phyloP scores from a whole-genome alignment of 208 protist genomes.

The Blechomonas ayalai region DNA sequence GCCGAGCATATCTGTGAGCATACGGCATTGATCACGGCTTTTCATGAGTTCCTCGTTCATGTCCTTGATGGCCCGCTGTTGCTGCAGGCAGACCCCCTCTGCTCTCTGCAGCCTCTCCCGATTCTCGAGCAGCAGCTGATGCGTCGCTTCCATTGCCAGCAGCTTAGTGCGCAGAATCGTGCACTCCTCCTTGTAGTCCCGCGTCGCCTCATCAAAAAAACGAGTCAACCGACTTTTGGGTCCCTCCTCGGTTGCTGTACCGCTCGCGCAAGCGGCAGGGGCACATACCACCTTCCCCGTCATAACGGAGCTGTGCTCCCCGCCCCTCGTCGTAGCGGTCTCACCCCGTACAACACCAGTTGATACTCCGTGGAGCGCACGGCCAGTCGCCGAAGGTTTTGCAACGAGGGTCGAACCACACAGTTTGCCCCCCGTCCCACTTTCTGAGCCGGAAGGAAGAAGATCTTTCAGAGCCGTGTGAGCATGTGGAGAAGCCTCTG shows the following conservation, averaged over 20 bases:
- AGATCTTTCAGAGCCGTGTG: conserved; percentile 4
- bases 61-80: too few species aligned
- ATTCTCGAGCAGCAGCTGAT: conserved; percentile 3
- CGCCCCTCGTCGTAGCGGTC: neutral
- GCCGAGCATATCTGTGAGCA: too few species aligned
- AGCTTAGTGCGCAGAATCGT: conserved; percentile 6
- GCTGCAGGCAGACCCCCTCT: neutral
- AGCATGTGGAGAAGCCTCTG: conserved; percentile 7
- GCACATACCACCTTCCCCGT: conserved; percentile 9
- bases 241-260: neutral
- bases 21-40: too few species aligned
- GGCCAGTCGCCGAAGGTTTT: too few species aligned
- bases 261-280: too few species aligned
- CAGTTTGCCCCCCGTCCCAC: too few species aligned
- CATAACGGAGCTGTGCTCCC: neutral
- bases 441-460: too few species aligned
- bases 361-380: too few species aligned
- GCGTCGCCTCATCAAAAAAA: conserved; percentile 11
- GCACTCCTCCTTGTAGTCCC: conserved; percentile 24
- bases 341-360: neutral
- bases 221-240: conserved; percentile 4
- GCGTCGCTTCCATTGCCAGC: conserved; percentile 6
- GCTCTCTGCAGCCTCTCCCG: neutral
- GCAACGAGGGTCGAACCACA: too few species aligned
- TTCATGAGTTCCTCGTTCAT: too few species aligned